A percentile compares a stretch with the other conserved stretches of the same genome.
phyloP scores from a whole-genome alignment of 2,329 filamentous ascomycete species.

The Claviceps paspali region DNA sequence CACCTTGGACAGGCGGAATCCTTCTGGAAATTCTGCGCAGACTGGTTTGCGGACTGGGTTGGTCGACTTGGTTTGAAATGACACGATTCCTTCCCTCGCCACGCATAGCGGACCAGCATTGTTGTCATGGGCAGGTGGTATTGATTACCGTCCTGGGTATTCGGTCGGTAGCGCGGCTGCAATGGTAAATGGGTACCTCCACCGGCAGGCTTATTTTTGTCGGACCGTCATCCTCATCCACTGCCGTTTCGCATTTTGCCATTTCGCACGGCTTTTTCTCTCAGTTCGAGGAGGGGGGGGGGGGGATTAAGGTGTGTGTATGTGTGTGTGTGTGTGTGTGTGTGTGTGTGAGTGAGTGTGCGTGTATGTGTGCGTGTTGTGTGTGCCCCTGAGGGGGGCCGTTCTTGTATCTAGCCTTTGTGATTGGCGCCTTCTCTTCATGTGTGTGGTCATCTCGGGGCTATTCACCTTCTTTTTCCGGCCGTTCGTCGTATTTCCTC shows the following conservation, averaged over 20 bases:
- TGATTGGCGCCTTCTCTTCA: conserved; percentile 5
- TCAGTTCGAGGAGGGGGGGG: too few species aligned
- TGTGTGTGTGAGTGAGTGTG: neutral
- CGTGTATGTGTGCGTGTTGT: conserved; percentile 1
- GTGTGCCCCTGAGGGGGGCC: neutral
- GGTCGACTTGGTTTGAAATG: neutral
- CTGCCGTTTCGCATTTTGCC: too few species aligned
- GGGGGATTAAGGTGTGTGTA: neutral
- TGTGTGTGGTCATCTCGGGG: conserved; percentile 5
- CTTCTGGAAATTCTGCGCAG: conserved; percentile 6
- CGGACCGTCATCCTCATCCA: too few species aligned
- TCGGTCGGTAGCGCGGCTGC: too few species aligned
- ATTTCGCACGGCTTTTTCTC: too few species aligned
- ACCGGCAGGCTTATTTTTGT: too few species aligned
- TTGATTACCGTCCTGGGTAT: too few species aligned
- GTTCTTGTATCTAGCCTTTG: conserved; percentile 1
- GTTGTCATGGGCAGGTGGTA: too few species aligned
- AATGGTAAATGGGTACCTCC: too few species aligned
- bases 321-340: neutral
- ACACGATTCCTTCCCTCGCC: too few species aligned
- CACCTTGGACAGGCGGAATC: conserved; percentile 4
- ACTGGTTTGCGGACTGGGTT: too few species aligned
- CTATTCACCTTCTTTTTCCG: conserved; percentile 8
- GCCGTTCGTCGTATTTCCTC: conserved; percentile 5
- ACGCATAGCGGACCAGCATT: too few species aligned